Percentiles rank a stretch among this genome's conserved stretches.
Evolutionary conservation across 257 asterid species (phyloP).

Genomic region (Jasminum sambac): DNA sequence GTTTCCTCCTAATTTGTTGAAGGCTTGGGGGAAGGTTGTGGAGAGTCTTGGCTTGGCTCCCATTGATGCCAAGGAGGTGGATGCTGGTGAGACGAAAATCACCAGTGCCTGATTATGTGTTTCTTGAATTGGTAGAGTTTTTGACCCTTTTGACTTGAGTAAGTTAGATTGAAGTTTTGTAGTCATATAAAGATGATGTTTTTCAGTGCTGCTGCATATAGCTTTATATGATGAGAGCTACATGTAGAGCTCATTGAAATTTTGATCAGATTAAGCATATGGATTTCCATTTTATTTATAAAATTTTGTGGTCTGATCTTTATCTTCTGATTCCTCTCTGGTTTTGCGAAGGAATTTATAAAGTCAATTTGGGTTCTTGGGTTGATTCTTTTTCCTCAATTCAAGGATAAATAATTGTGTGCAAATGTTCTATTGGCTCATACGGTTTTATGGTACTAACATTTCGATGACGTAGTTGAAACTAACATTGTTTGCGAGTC

Average conservation of each 20-base stretch:
- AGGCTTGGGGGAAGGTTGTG: constrained; percentile 62
- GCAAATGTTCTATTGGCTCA: too few species aligned
- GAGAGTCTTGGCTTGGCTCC: constrained; percentile 54
- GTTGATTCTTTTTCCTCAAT: not conserved
- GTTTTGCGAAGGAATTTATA: too few species aligned
- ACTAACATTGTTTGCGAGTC: too few species aligned
- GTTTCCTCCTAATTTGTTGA: constrained; percentile 60
- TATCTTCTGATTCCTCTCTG: not conserved
- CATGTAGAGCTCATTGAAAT: not conserved
- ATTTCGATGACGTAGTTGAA: too few species aligned
- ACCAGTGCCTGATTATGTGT: constrained; percentile 24
- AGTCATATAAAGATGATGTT: not conserved
- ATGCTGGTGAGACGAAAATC: constrained; percentile 23
- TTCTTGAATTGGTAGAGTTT: not conserved
- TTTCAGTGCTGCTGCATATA: not conserved
- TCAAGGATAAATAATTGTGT: not conserved
- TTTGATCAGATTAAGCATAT: not conserved
- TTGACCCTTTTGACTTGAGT: not conserved
- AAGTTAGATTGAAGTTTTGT: constrained; percentile 13
- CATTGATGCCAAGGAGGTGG: constrained; percentile 22
- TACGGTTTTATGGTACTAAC: too few species aligned
- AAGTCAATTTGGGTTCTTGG: too few species aligned
- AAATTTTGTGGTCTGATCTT: not conserved
- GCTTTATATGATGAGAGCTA: not conserved
- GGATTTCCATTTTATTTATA: not conserved